Conservation (phyloP, 2,329 filamentous ascomycete species). For the Moelleriella libera region DNA sequence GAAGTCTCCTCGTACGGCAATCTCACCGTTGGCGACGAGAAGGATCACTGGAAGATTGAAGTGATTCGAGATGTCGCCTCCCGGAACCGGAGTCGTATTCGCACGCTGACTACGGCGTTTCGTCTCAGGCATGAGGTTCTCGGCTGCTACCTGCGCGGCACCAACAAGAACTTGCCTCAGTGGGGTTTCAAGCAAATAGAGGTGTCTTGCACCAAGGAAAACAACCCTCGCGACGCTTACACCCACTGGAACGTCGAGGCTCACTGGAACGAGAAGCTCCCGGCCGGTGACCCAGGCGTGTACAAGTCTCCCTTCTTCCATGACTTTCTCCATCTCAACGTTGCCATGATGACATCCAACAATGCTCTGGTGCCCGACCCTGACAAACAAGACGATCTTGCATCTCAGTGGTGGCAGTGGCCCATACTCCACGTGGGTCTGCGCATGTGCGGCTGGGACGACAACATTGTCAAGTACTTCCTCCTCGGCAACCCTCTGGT, state of each 20-base stretch:
- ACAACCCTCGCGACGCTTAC: conserved; percentile 83
- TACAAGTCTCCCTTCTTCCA: conserved; percentile 97
- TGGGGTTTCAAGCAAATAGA: conserved; percentile 99
- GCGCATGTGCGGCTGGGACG: conserved; percentile 97
- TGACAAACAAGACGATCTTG: conserved; percentile 96
- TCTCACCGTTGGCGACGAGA: conserved; percentile 85
- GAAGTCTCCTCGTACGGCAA: conserved; percentile 97
- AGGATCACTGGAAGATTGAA: conserved; percentile 94
- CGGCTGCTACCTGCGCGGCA: conserved; percentile 87
- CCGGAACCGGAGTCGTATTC: conserved; percentile 67
- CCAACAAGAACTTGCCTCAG: conserved; percentile 90
- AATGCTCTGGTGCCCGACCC: conserved; percentile 95
- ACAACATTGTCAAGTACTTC: conserved; percentile 94
- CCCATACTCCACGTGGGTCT: conserved; percentile 88
- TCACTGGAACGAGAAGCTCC: conserved; percentile 85
- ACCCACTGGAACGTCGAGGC: conserved; percentile 99
- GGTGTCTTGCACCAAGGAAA: conserved; percentile 84
- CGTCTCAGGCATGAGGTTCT: conserved; percentile 69
- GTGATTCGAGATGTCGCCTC: conserved; percentile 83
- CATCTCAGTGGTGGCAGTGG: conserved; percentile 98
- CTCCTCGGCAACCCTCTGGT: conserved; percentile 90
- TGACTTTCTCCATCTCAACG: conserved; percentile 95
- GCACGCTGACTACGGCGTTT: conserved; percentile 89
- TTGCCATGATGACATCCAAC: conserved; percentile 99
- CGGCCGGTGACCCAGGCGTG: conserved; percentile 72